These are phyloP conservation scores for Ustilago shanxiensis DNA, from an alignment of 1,284 basidiomycete species.

Conservation along the genomic window DNA sequence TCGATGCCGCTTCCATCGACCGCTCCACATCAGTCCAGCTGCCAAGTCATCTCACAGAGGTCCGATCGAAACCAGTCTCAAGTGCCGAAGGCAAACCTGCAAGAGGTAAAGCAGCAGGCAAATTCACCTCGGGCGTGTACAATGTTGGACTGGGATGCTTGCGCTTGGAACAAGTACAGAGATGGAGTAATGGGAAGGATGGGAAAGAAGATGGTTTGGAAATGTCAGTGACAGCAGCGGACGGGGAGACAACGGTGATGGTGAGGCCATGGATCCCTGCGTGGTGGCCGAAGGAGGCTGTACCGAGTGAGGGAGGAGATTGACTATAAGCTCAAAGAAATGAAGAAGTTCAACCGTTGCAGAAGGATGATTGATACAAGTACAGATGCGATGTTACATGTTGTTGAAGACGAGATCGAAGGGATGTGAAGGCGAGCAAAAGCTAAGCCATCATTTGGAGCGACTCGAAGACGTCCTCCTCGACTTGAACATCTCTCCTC, in stretches of 20 bases:
- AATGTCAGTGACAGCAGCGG: constrained; percentile 23
- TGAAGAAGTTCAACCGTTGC: neutral
- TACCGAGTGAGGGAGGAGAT: neutral
- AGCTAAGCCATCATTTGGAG: constrained; percentile 1
- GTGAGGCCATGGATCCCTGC: constrained; percentile 54
- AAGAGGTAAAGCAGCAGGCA: constrained; percentile 60
- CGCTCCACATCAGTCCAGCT: neutral
- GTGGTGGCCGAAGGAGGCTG: constrained; percentile 53
- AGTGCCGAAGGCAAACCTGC: constrained; percentile 13
- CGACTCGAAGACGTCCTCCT: neutral
- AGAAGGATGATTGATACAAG: neutral
- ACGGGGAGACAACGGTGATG: constrained; percentile 36
- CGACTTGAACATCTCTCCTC: constrained; percentile 27
- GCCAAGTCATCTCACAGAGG: constrained; percentile 36
- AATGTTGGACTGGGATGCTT: constrained; percentile 63
- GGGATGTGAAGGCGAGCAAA: no score
- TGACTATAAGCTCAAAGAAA: neutral
- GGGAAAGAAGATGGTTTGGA: constrained; percentile 24
- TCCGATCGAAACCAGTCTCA: constrained; percentile 34
- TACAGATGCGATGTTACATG: neutral
- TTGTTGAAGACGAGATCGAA: no score
- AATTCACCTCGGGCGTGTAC: constrained; percentile 56
- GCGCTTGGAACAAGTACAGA: constrained; percentile 59
- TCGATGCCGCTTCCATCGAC: constrained; percentile 10
- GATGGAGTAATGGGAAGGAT: constrained; percentile 29